Evolutionary conservation across 2,329 filamentous ascomycete species (phyloP), one percentile per base, ranked within the genome.

Genomic region (Dothideomycetes sp.): DNA sequence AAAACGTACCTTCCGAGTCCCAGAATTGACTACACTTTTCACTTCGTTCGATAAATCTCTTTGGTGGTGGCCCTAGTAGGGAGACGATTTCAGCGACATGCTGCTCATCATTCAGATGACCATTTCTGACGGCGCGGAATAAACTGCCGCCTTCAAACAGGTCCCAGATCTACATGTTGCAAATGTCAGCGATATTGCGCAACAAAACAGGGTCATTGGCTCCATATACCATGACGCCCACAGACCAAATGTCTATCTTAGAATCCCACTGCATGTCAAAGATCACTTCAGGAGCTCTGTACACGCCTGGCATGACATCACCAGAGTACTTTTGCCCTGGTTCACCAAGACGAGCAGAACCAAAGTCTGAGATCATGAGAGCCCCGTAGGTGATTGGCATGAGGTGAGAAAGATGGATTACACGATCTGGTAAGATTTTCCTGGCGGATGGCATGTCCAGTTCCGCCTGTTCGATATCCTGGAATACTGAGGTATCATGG

Each of bases 151-250:
- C 49, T 41, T 64, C 49, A 37, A 60, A 62, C 3, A 62, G 31
- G 33, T 62, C 54, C 59, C 59, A 64, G 18, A 60, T 46, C 57
- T 60, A 38, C 17, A n/a, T n/a, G n/a, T n/a, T n/a, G n/a, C n/a
- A n/a, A n/a, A n/a, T n/a, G n/a, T n/a, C n/a, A n/a, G n/a, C n/a
- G n/a, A n/a, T n/a, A n/a, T n/a, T n/a, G n/a, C n/a, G n/a, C n/a
- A n/a, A n/a, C n/a, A n/a, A n/a, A n/a, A n/a, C n/a, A n/a, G n/a
- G n/a, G n/a, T n/a, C n/a, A n/a, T n/a, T 31, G 34, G 19, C 16
- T 14, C 31, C n/a, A 52, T 54, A 47, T 48, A 62, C 56, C 50
- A 59, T 52, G 40, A 52, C 49, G 10, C 53, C 62, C 14, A 63
- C 48, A 17, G 54, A 55, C 59, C 59, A 65, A 2, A 63, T 55